Percentiles rank a stretch among this genome's conserved stretches.
These are phyloP conservation scores for Zhuliangozyma blackwelliae DNA, from an alignment of 1,139 yeast species.

Conservation along the genomic window DNA sequence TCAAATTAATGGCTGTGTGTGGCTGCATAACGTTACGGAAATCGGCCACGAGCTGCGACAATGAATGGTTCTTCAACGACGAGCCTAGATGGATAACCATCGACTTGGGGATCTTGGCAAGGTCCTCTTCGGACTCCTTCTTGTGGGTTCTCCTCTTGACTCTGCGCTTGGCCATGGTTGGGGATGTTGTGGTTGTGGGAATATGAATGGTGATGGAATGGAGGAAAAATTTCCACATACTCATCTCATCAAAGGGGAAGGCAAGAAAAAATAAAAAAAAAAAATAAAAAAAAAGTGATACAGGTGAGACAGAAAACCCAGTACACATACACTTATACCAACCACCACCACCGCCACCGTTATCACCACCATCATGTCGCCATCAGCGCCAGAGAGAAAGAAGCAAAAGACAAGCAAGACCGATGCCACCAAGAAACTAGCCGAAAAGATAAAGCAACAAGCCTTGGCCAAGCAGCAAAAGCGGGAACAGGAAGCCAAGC, in stretches of 20 bases:
- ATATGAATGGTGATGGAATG: conserved; percentile 1
- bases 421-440: conserved; percentile 31
- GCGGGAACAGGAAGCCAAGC: conserved; percentile 14
- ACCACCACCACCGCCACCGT: neutral
- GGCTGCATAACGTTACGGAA: conserved; percentile 93
- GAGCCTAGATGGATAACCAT: conserved; percentile 89
- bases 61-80: conserved; percentile 72
- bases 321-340: neutral
- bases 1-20: conserved; percentile 84
- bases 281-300: neutral
- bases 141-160: conserved; percentile 84
- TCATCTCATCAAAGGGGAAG: neutral
- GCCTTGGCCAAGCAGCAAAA: conserved; percentile 34
- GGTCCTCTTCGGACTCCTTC: conserved; percentile 60
- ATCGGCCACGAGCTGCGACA: conserved; percentile 81
- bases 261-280: neutral
- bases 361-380: conserved; percentile 6
- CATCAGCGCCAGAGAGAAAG: conserved; percentile 14
- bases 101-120: conserved; percentile 76
- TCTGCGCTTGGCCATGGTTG: conserved; percentile 41
- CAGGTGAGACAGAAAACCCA: conserved; percentile 2
- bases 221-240: neutral
- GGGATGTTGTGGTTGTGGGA: neutral
- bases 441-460: conserved; percentile 51
- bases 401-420: conserved; percentile 11